Evolutionary conservation across 2,329 filamentous ascomycete species (phyloP).

Genomic region (Fusarium musae): DNA sequence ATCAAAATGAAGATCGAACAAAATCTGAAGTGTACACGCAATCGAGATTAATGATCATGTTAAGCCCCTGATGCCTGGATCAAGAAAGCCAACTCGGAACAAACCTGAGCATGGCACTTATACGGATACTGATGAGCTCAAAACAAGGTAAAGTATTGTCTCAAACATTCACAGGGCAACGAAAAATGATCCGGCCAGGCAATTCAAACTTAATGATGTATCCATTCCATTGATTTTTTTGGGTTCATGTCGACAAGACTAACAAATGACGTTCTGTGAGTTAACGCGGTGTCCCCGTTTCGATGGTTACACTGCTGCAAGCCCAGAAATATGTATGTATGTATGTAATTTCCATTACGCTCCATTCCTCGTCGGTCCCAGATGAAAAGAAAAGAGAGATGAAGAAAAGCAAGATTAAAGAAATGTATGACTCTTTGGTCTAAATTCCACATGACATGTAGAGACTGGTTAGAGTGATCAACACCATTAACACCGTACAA

Average conservation of each 20-base stretch:
- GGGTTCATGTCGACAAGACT: constrained; percentile 24
- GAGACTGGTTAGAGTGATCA: constrained; percentile 53
- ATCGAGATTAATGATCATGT: neutral
- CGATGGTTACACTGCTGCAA: constrained; percentile 28
- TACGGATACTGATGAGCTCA: neutral
- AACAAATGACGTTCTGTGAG: constrained; percentile 30
- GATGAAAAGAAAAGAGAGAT: constrained; percentile 44
- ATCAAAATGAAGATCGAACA: constrained; percentile 12
- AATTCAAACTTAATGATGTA: constrained; percentile 21
- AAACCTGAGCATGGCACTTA: neutral
- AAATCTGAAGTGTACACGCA: constrained; percentile 2
- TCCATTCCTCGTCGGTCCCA: constrained; percentile 24
- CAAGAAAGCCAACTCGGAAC: neutral
- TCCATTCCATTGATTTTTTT: constrained; percentile 29
- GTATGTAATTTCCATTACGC: constrained; percentile 28
- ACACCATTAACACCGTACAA: constrained; percentile 68
- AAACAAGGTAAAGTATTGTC: neutral
- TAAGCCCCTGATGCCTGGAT: constrained; percentile 17
- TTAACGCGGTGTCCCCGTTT: constrained; percentile 33
- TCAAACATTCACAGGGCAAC: constrained; percentile 12
- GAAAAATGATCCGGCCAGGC: neutral
- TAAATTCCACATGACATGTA: constrained; percentile 51
- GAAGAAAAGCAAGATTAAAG: constrained; percentile 47
- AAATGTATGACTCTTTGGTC: constrained; percentile 52
- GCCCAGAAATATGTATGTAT: constrained; percentile 26